These are phyloP conservation scores for Nigrospora oryzae DNA, from an alignment of 2,329 filamentous ascomycete species.

Conservation along the genomic window DNA sequence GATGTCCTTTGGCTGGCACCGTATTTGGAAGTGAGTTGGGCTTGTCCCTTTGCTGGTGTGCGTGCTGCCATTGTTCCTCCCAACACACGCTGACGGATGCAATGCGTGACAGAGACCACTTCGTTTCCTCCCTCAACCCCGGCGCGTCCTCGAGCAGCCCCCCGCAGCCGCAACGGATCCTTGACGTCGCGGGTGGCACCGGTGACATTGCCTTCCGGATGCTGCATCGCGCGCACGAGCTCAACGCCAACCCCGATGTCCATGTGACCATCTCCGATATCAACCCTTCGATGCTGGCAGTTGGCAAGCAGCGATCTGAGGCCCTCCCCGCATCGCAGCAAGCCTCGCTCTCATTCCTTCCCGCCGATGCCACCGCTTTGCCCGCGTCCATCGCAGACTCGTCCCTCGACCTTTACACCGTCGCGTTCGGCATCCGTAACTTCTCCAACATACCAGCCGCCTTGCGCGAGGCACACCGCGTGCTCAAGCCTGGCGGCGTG, in stretches of 20 bases:
- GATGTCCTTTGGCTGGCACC: slow-evolving; percentile 96
- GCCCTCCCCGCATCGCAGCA: slow-evolving; percentile 46
- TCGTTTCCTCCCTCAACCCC: slow-evolving; percentile 84
- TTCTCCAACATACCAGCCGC: slow-evolving; percentile 88
- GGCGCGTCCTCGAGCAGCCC: slow-evolving; percentile 45
- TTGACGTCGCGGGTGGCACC: slow-evolving; percentile 94
- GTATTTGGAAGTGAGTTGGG: slow-evolving; percentile 72
- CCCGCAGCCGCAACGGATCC: slow-evolving; percentile 57
- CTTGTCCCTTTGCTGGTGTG: background rate
- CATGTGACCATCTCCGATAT: slow-evolving; percentile 92
- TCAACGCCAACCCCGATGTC: slow-evolving; percentile 73
- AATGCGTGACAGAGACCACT: slow-evolving; percentile 59
- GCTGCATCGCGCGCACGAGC: slow-evolving; percentile 74
- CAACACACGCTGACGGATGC: background rate
- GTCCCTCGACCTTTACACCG: slow-evolving; percentile 90
- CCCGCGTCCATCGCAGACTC: slow-evolving; percentile 49
- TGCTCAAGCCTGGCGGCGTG: slow-evolving; percentile 87
- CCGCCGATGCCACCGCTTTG: slow-evolving; percentile 82
- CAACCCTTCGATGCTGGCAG: slow-evolving; percentile 87
- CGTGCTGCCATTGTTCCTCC: slow-evolving; percentile 1
- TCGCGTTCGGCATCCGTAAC: slow-evolving; percentile 95
- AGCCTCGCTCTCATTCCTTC: slow-evolving; percentile 62
- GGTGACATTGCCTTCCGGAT: slow-evolving; percentile 97
- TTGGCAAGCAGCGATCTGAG: slow-evolving; percentile 72
- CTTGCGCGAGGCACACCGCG: slow-evolving; percentile 73